Evolutionary conservation across 306 rosid species (phyloP), one percentile per base, ranked within the genome.

Genomic region (Pueraria montana): DNA sequence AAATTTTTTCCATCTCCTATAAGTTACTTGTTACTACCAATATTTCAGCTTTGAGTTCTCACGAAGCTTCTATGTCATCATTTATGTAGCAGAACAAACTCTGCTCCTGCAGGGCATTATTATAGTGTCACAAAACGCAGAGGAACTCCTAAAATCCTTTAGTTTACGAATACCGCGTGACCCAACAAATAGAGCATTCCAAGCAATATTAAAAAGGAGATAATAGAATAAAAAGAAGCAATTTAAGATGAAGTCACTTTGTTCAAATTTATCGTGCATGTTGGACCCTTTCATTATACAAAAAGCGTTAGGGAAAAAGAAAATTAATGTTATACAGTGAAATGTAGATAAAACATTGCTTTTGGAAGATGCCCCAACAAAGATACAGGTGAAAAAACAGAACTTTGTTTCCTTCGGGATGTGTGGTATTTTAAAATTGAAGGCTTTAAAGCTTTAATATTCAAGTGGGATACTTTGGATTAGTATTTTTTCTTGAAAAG

Each of bases 401-500:
- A 65, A 77, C 86, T 82, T 86, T 86, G 84, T 75, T 32, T 68
- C 50, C 79, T 86, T 86, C 36, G 81, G 84, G 84, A 86, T 73
- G 69, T 40, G 82, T 78, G 87, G 82, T 85, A 76, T 67, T 77
- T 67, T 45, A 52, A 80, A 84, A 84, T 73, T 84, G 82, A 79
- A 42, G 59, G 59, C 87, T 83, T 83, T 86, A 73, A 72, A 58
- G 30, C 67, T 70, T 65, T 40, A 70, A 43, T 58, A 65, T 69
- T 64, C 56, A 67, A 80, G 63, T 67, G 74, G 74, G 8, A 77
- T 65, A 65, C 72, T 77, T 81, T 82, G 69, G 58, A 1, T 52
- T 79, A 12, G 55, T 38, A 27, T 67, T 79, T 46, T 18, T 80
- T 82, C 96, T 90, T 89, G 9, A 90, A 93, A 91, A 93, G 96